Evolutionary conservation across 2,329 filamentous ascomycete genomes (phyloP), one percentile per base, ranked within the genome.

Genomic region (Aureobasidium sp.): DNA sequence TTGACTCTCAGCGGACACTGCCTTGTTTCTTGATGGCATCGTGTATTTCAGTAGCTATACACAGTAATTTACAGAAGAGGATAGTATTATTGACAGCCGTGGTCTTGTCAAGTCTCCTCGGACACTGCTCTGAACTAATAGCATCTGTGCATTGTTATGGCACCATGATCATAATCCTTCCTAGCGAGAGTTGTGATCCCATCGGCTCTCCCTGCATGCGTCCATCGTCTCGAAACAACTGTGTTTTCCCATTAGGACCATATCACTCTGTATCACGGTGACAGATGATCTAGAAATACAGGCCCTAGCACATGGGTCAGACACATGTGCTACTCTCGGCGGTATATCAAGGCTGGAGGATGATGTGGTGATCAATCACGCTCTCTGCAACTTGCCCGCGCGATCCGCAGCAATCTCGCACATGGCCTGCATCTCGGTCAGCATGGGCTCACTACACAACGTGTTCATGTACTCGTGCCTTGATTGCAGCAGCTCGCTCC

Each of bases 371-470:
- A 45, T 36, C 15, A 9, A 56, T 60, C 57, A 60, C 25, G 57
- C 57, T 42, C 31, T 60, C 45, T 63, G 70, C 42, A 90, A 73
- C 74, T 91, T 95, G 36, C 75, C 73, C 0, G 87, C 90, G 53
- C 92, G 83, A 70, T 96, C 90, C 57, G 84, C 83, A 34, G 92
- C 92, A 70, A 97, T 97, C 69, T 91, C 89, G 70, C 90, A 91
- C 90, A 97, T 96, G 44, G 92, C 91, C 88, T 91, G 62, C 41
- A 49, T 22, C n/a, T 42, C 65, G 37, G 65, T 72, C 60, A 70
- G 60, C 41, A 44, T 36, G 48, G n/a, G 44, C 39, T 63, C 20
- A 27, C 44, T 34, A 34, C 20, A 52, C 20, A 45, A n/a, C 39
- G 41, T 34, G 36, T 7, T 22, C n/a, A 22, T 25, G 25, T 39